Evolutionary conservation across 139 green algal genomes (phyloP).

Genomic region (Diplosphaera chodatii): DNA sequence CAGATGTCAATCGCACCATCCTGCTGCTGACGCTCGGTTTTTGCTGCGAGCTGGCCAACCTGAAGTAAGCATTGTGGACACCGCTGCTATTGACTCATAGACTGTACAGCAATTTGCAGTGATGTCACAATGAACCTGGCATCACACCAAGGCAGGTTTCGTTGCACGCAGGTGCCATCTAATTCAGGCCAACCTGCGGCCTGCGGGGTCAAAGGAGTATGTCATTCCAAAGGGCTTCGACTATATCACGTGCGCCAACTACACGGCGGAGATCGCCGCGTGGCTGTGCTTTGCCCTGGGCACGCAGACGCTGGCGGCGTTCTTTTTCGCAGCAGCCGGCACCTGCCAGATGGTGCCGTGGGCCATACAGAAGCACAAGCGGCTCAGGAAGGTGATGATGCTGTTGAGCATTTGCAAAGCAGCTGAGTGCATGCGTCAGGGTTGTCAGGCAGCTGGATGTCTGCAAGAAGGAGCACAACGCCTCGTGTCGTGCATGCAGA

Average conservation of each 20-base stretch:
- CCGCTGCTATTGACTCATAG: too few relatives aligned
- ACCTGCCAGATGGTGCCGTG: conserved; percentile 81
- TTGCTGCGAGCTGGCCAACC: conserved; percentile 68
- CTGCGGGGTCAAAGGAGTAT: conserved; percentile 72
- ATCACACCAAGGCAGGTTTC: background rate
- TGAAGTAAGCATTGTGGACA: conserved; percentile 29
- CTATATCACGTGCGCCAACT: conserved; percentile 97
- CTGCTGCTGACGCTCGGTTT: conserved; percentile 46
- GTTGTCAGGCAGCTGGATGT: background rate
- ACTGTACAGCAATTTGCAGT: too few relatives aligned
- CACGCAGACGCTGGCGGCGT: conserved; percentile 68
- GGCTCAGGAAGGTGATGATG: conserved; percentile 68
- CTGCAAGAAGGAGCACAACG: background rate
- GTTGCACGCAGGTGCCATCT: conserved; percentile 65
- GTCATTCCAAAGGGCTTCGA: conserved; percentile 85
- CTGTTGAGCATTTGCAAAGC: too few relatives aligned
- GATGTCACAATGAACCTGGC: background rate
- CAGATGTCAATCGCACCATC: conserved; percentile 22
- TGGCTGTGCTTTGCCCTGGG: conserved; percentile 88
- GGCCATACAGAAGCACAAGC: conserved; percentile 86
- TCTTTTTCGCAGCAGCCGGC: conserved; percentile 77
- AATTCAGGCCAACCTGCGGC: conserved; percentile 77
- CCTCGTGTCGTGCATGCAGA: conserved; percentile 44
- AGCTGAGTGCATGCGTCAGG: too few relatives aligned
- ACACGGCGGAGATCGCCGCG: conserved; percentile 82